These are phyloP conservation scores for Eurotiales sp. DNA, from an alignment of 2,329 filamentous ascomycete genomes.

Conservation along the genomic window DNA sequence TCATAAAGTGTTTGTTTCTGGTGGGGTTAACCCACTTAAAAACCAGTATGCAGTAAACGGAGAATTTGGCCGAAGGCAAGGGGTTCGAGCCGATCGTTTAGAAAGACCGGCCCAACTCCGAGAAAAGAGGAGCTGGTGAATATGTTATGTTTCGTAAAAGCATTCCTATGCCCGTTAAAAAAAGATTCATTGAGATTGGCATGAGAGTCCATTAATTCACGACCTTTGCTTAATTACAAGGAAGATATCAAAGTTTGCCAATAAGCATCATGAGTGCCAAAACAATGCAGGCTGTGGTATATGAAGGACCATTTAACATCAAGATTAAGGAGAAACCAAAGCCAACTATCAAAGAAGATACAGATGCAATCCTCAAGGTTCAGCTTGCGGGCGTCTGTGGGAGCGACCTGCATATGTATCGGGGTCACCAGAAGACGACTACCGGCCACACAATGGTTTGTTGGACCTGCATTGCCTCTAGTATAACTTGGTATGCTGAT, in stretches of 20 bases:
- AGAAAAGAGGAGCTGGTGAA: neutral
- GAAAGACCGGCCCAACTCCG: too few relatives aligned
- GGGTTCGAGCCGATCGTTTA: too few relatives aligned
- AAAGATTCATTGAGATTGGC: too few relatives aligned
- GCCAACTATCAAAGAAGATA: conserved; percentile 63
- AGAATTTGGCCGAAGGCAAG: neutral
- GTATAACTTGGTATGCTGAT: neutral
- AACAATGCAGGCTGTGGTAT: conserved; percentile 80
- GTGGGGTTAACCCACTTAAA: neutral
- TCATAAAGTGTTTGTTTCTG: too few relatives aligned
- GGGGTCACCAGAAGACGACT: conserved; percentile 53
- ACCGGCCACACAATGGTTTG: conserved; percentile 46
- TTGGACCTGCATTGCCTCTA: neutral
- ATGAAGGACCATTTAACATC: conserved; percentile 69
- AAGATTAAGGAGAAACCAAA: conserved; percentile 71
- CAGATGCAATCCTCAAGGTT: conserved; percentile 75
- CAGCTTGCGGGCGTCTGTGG: conserved; percentile 75
- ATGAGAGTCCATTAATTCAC: too few relatives aligned
- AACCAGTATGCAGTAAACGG: neutral
- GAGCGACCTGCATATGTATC: conserved; percentile 76
- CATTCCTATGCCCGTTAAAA: too few relatives aligned
- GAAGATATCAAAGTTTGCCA: neutral
- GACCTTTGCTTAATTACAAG: too few relatives aligned
- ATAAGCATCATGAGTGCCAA: neutral
- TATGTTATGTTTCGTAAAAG: neutral